These are phyloP conservation scores for Lachancea meyersii DNA, from an alignment of 805 yeast genomes.

Conservation along the genomic window DNA sequence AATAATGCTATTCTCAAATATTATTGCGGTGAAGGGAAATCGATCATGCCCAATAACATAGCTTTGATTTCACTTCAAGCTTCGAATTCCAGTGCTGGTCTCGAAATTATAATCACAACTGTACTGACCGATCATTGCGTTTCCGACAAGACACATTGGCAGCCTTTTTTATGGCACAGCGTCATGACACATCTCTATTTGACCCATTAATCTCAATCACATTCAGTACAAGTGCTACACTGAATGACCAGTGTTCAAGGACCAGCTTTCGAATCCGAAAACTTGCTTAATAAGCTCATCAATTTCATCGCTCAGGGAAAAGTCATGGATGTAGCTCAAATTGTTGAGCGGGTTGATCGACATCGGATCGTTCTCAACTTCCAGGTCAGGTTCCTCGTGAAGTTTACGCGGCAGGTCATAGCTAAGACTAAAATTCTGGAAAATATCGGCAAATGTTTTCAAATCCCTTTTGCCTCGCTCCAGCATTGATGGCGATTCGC, in stretches of 20 bases:
- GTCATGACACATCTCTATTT: no score
- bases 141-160: no score
- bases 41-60: no score
- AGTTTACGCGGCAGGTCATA: conserved; percentile 23
- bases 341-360: conserved; percentile 25
- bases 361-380: conserved; percentile 23
- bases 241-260: conserved; percentile 11
- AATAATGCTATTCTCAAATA: no score
- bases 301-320: conserved; percentile 33
- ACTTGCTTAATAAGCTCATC: conserved; percentile 32
- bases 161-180: no score
- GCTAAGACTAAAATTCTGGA: conserved; percentile 12
- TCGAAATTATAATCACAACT: no score
- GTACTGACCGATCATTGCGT: no score
- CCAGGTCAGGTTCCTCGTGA: conserved; percentile 21
- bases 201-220: no score
- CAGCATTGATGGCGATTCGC: conserved; percentile 2
- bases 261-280: conserved; percentile 25
- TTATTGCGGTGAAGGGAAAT: no score
- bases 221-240: no score
- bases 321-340: conserved; percentile 29
- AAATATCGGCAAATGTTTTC: conserved; percentile 22
- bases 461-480: conserved; percentile 13
- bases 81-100: no score
- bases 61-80: no score